Evolutionary conservation across 164 flowering plant species (phyloP), one percentile per base, ranked within the genome.

Genomic region (Stephania japonica): DNA sequence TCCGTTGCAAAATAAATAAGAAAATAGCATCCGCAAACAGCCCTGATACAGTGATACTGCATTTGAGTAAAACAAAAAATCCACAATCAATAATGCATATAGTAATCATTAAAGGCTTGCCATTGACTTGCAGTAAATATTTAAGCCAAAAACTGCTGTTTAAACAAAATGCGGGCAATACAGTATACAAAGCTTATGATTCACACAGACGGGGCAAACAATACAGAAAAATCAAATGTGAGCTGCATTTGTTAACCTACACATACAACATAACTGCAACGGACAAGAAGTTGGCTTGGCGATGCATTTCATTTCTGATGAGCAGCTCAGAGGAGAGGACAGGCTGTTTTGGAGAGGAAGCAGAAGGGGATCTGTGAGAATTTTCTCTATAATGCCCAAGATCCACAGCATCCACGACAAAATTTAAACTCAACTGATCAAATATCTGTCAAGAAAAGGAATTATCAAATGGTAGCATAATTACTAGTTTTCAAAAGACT

Each of bases 381-480:
- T 59, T n/a, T 59, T 59, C 64, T 59, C 23, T 59, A 6, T 24
- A 21, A 59, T 19, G 23, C 19, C 23, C 64, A 59, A 59, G 24
- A n/a, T 59, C 64, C 64, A 47, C 23, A n/a, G 64, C 24, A 59
- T 59, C 24, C n/a, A 59, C 23, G 21, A 59, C 7, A 59, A 59
- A 59, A 19, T 19, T 59, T 59, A 59, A 59, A 59, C 7, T 59
- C 64, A 59, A 59, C 9, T 5, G 64, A 59, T 59, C 21, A 59
- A 59, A 59, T 56, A 56, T 59, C 64, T 59, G 64, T 59, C 25
- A 59, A 59, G 64, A 59, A 59, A 59, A 59, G 23, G 64, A 59
- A n/a, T 59, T 3, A 59, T 59, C 23, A 59, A 24, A 59, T 24
- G 1, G 5, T 59, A 59, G 64, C 64, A 19, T 59, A n/a, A 59